A percentile compares a stretch with the other conserved stretches of the same genome.
phyloP scores from a whole-genome alignment of 2,329 filamentous ascomycete species.

The Fusarium phyllophilum region DNA sequence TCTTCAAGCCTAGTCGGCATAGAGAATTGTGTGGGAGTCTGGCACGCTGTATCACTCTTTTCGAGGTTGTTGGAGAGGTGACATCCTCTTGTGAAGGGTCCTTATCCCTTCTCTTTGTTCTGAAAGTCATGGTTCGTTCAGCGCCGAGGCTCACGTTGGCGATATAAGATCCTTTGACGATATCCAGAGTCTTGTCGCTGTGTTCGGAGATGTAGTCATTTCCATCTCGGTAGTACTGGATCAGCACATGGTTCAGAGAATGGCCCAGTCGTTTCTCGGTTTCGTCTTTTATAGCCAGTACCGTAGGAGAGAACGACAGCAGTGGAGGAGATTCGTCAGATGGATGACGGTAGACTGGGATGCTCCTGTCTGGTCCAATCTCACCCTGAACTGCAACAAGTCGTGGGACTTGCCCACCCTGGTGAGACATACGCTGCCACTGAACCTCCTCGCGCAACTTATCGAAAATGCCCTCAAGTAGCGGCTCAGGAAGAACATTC shows the following conservation, averaged over 20 bases:
- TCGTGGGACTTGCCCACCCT: slow-evolving; percentile 89
- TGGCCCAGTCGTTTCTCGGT: slow-evolving; percentile 82
- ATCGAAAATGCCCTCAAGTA: slow-evolving; percentile 72
- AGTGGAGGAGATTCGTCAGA: slow-evolving; percentile 87
- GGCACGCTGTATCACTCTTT: slow-evolving; percentile 72
- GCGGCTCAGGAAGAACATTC: slow-evolving; percentile 69
- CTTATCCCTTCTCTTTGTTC: slow-evolving; percentile 76
- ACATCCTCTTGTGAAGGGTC: slow-evolving; percentile 44
- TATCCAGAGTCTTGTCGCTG: slow-evolving; percentile 95
- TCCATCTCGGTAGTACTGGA: slow-evolving; percentile 91
- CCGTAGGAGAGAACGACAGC: slow-evolving; percentile 77
- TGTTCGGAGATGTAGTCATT: slow-evolving; percentile 96
- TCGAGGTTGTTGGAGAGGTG: slow-evolving; percentile 20
- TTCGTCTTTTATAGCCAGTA: slow-evolving; percentile 72
- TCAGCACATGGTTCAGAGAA: slow-evolving; percentile 87
- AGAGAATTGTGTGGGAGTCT: slow-evolving; percentile 88
- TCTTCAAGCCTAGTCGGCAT: slow-evolving; percentile 81
- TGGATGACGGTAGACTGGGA: slow-evolving; percentile 95
- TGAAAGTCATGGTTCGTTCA: slow-evolving; percentile 87
- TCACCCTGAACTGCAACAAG: slow-evolving; percentile 89
- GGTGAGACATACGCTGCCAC: slow-evolving; percentile 94
- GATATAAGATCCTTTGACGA: slow-evolving; percentile 81
- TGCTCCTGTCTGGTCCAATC: slow-evolving; percentile 73
- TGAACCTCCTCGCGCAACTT: slow-evolving; percentile 77
- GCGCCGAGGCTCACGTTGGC: slow-evolving; percentile 96